A percentile compares a stretch with the other conserved stretches of the same genome.
These are phyloP conservation scores for Moricandia moricandioides DNA, from an alignment of 345 rosid species.

Conservation along the genomic window DNA sequence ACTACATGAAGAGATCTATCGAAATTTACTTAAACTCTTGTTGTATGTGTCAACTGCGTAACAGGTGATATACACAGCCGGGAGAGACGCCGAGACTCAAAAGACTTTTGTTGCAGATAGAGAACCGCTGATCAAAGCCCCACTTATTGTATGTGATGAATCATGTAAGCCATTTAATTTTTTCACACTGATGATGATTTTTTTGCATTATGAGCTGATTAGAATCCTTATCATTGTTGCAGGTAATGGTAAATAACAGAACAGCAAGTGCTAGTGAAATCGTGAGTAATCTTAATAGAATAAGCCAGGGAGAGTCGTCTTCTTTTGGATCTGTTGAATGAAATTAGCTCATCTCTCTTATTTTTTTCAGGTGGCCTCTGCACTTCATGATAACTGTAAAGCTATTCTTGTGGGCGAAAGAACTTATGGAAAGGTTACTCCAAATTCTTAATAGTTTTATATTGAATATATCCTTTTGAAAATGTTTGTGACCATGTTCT, in stretches of 20 bases:
- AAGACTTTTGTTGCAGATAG: slow-evolving; percentile 58
- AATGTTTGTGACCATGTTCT: not conserved
- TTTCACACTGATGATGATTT: not conserved
- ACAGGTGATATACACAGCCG: slow-evolving; percentile 83
- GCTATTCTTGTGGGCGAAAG: slow-evolving; percentile 92
- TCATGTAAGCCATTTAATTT: slow-evolving; percentile 29
- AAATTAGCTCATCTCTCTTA: no score
- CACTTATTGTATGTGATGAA: slow-evolving; percentile 66
- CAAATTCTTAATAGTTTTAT: not conserved
- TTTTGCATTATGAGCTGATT: not conserved
- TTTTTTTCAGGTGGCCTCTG: slow-evolving; percentile 85
- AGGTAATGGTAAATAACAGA: slow-evolving; percentile 88
- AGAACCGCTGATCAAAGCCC: slow-evolving; percentile 61
- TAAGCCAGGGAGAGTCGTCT: not conserved
- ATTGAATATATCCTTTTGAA: not conserved
- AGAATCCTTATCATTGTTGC: slow-evolving; percentile 20
- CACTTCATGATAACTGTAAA: slow-evolving; percentile 97
- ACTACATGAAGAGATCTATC: not conserved
- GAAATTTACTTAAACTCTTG: not conserved
- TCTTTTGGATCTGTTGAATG: not conserved
- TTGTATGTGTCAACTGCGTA: not conserved
- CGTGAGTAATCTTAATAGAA: slow-evolving; percentile 44
- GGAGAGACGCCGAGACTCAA: slow-evolving; percentile 73
- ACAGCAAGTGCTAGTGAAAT: slow-evolving; percentile 98
- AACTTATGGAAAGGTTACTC: slow-evolving; percentile 82